These are phyloP conservation scores for Aegle marmelos DNA, from an alignment of 345 rosid genomes.

Conservation along the genomic window DNA sequence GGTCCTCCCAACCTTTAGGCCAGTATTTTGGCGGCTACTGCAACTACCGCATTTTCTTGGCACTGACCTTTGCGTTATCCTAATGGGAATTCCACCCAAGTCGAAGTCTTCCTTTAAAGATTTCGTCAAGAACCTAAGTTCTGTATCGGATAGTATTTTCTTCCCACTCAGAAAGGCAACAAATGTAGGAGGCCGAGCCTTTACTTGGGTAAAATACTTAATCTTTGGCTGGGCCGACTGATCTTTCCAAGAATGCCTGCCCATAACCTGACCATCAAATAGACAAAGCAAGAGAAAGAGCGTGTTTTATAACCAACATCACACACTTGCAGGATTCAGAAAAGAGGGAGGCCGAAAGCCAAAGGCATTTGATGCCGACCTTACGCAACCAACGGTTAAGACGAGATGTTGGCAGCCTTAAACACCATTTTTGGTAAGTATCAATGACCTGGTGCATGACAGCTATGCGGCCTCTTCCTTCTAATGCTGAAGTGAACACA, in stretches of 20 bases:
- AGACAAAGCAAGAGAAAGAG: neutral
- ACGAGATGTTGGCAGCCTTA: slow-evolving; percentile 78
- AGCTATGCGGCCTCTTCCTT: slow-evolving; percentile 72
- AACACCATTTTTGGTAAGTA: slow-evolving; percentile 85
- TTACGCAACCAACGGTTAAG: slow-evolving; percentile 91
- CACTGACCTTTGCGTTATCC: slow-evolving; percentile 72
- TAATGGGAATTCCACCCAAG: slow-evolving; percentile 86
- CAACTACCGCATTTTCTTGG: slow-evolving; percentile 24
- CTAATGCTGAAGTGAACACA: slow-evolving; percentile 82
- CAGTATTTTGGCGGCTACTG: slow-evolving; percentile 22
- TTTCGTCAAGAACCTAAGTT: slow-evolving; percentile 70
- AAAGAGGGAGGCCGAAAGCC: neutral
- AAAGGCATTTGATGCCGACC: slow-evolving; percentile 35
- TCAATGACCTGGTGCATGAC: slow-evolving; percentile 74
- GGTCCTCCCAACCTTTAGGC: slow-evolving; percentile 32
- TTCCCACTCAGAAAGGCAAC: slow-evolving; percentile 79
- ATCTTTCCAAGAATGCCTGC: slow-evolving; percentile 97
- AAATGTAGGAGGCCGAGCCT: slow-evolving; percentile 97
- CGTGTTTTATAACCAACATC: neutral
- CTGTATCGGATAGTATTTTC: slow-evolving; percentile 59
- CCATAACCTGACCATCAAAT: slow-evolving; percentile 57
- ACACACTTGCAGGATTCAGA: neutral
- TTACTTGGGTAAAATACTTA: slow-evolving; percentile 95
- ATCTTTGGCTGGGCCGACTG: slow-evolving; percentile 83
- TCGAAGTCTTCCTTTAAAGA: slow-evolving; percentile 94